These are phyloP conservation scores for Yamadazyma spencermartinsiae DNA, from an alignment of 1,139 yeast genomes.

Conservation along the genomic window DNA sequence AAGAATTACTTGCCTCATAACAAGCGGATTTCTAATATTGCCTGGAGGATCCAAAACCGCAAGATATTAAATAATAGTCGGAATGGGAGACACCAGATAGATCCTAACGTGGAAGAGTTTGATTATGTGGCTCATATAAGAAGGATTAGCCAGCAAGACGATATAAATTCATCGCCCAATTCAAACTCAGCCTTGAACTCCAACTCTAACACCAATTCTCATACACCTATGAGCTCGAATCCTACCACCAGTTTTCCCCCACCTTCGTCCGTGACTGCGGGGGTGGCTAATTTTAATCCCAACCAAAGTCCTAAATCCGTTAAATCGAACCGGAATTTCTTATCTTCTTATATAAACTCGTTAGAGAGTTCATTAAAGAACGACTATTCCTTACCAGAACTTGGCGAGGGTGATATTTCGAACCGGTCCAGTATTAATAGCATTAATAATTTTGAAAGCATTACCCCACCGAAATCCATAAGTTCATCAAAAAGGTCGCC, in stretches of 20 bases:
- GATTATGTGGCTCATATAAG: constrained; percentile 51
- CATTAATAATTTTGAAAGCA: constrained; percentile 12
- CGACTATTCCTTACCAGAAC: constrained; percentile 19
- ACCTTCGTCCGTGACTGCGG: not conserved
- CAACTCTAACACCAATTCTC: not conserved
- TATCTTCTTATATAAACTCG: constrained; percentile 42
- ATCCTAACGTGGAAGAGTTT: constrained; percentile 41
- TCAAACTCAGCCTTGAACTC: constrained; percentile 7
- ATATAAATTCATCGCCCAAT: constrained; percentile 14
- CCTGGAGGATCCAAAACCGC: constrained; percentile 48
- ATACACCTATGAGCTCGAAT: not conserved
- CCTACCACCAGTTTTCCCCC: constrained; percentile 3
- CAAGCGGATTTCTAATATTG: constrained; percentile 45
- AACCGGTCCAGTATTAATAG: not conserved
- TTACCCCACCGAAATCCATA: constrained; percentile 21
- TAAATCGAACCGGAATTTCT: constrained; percentile 23
- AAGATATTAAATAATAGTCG: constrained; percentile 21
- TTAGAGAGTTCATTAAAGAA: constrained; percentile 38
- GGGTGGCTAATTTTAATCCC: constrained; percentile 2
- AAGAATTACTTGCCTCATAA: constrained; percentile 46
- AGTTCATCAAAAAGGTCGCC: constrained; percentile 15
- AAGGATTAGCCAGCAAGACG: constrained; percentile 44
- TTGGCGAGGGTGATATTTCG: constrained; percentile 6
- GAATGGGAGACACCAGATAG: constrained; percentile 10
- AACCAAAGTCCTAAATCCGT: constrained; percentile 6